phyloP scores from a whole-genome alignment of 176 grass and related monocot genomes.

The Elymus sibiricus region DNA sequence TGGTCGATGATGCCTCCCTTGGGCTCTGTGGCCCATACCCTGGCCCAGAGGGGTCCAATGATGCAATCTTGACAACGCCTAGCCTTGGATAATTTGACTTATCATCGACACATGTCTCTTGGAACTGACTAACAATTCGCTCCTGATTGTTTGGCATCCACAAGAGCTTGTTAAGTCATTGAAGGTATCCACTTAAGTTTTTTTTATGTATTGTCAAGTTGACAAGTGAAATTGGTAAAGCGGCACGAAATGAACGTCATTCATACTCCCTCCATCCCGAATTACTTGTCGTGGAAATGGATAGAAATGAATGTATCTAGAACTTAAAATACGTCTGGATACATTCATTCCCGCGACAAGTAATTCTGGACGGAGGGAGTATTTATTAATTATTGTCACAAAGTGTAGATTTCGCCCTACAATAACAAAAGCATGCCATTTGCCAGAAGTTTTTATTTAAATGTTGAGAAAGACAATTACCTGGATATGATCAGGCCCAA shows the following conservation, averaged over 20 bases:
- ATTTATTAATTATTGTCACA: background rate
- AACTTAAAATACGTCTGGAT: too few relatives aligned
- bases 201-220: background rate
- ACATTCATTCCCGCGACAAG: too few relatives aligned
- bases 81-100: background rate
- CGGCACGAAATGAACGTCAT: background rate
- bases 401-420: background rate
- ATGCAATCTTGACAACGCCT: background rate
- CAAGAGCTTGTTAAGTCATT: background rate
- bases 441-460: background rate
- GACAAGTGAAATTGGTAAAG: background rate
- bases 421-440: background rate
- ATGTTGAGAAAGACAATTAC: slow-evolving; percentile 29
- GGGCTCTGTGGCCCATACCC: background rate
- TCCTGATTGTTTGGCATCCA: background rate
- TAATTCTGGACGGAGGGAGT: too few relatives aligned
- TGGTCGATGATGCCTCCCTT: background rate
- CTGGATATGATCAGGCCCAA: slow-evolving; percentile 98
- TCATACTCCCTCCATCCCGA: background rate
- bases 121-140: background rate
- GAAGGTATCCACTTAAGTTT: background rate
- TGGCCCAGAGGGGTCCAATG: background rate
- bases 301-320: too few relatives aligned
- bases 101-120: background rate
- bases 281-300: too few relatives aligned